phyloP scores from a whole-genome alignment of 2,329 filamentous ascomycete genomes.

The Penicillium sp. region DNA sequence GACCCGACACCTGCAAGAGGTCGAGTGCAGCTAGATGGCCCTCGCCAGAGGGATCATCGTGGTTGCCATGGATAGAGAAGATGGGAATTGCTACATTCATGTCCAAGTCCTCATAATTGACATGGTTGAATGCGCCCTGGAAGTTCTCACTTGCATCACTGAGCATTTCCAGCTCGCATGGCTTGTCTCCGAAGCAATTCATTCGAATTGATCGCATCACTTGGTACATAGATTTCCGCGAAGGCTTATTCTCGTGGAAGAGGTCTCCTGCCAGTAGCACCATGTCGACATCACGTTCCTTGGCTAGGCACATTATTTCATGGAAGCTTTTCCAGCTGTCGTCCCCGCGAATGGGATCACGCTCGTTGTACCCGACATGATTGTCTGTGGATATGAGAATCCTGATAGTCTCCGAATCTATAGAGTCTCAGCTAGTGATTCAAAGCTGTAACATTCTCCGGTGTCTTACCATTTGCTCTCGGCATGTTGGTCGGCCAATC shows the following conservation, averaged over 20 bases:
- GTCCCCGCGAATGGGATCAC: slow-evolving; percentile 89
- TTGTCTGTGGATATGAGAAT: slow-evolving; percentile 95
- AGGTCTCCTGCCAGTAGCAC: slow-evolving; percentile 91
- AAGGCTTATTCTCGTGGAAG: slow-evolving; percentile 98
- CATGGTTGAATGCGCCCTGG: slow-evolving; percentile 83
- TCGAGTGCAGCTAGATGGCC: slow-evolving; percentile 90
- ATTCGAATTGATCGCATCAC: slow-evolving; percentile 92
- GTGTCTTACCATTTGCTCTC: slow-evolving; percentile 28
- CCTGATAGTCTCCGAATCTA: slow-evolving; percentile 80
- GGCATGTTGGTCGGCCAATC: slow-evolving; percentile 24
- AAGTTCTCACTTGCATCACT: slow-evolving; percentile 93
- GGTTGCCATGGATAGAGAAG: slow-evolving; percentile 97
- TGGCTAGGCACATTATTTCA: slow-evolving; percentile 88
- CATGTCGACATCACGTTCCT: slow-evolving; percentile 93
- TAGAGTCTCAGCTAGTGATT: slow-evolving; percentile 5
- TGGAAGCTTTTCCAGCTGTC: slow-evolving; percentile 97
- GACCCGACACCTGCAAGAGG: slow-evolving; percentile 82
- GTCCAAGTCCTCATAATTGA: slow-evolving; percentile 96
- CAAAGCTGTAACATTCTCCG: neutral
- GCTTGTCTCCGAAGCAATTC: slow-evolving; percentile 93
- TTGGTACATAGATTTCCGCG: slow-evolving; percentile 92
- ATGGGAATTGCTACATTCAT: slow-evolving; percentile 97
- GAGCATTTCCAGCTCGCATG: slow-evolving; percentile 90
- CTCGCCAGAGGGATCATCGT: slow-evolving; percentile 96
- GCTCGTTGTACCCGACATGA: slow-evolving; percentile 95